These are phyloP conservation scores for Picea abies DNA, from an alignment of 83 land plant genomes.

Conservation along the genomic window DNA sequence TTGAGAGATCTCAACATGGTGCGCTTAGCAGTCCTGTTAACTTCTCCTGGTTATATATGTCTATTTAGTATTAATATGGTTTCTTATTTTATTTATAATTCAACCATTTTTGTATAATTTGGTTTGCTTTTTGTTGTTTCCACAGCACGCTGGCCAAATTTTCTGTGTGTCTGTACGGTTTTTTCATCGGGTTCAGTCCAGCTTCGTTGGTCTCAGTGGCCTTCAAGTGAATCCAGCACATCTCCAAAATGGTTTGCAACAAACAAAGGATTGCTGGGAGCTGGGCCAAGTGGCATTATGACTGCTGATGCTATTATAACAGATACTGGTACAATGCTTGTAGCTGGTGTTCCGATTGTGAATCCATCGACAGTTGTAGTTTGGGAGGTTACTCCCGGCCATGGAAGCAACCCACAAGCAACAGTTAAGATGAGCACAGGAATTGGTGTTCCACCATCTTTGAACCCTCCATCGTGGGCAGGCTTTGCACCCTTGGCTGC, in stretches of 20 bases:
- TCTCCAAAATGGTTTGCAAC: conserved; percentile 83
- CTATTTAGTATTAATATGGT: too few species aligned
- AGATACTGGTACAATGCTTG: conserved; percentile 86
- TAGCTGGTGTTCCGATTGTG: conserved; percentile 97
- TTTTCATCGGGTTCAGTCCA: conserved; percentile 91
- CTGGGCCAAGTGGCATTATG: conserved; percentile 97
- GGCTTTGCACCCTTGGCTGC: conserved; percentile 97
- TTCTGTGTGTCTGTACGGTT: conserved; percentile 89
- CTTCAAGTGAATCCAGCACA: conserved; percentile 39
- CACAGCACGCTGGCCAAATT: conserved; percentile 96
- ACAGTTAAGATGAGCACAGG: conserved; percentile 45
- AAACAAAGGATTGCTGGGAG: conserved; percentile 91
- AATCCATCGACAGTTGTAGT: conserved; percentile 99
- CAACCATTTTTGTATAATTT: too few species aligned
- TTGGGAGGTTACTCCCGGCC: conserved; percentile 94
- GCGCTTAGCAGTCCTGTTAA: too few species aligned
- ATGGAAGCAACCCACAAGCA: conserved; percentile 69
- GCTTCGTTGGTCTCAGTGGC: conserved; percentile 98
- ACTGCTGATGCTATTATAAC: conserved; percentile 94
- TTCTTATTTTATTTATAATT: too few species aligned
- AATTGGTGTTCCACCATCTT: conserved; percentile 59
- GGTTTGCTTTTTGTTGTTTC: too few species aligned
- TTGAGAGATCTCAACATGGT: too few species aligned
- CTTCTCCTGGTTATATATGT: too few species aligned
- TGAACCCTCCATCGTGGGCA: conserved; percentile 83